A percentile compares a stretch with the other conserved stretches of the same genome.
These are phyloP conservation scores for Pleodorina starrii DNA, from an alignment of 139 green algal genomes.

Conservation along the genomic window DNA sequence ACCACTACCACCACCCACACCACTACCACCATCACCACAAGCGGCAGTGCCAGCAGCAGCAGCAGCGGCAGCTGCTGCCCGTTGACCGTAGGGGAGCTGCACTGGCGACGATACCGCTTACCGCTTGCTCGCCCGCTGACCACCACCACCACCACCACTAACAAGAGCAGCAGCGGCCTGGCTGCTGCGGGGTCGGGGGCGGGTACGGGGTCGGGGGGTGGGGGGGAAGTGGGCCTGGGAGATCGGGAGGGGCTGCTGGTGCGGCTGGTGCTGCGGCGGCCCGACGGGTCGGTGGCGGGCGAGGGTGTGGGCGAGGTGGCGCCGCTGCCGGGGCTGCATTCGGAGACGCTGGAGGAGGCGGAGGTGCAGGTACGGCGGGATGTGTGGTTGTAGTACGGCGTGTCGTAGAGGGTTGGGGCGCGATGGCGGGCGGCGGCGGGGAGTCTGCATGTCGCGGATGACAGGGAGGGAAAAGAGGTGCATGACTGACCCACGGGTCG, in stretches of 20 bases:
- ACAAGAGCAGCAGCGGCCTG: background rate
- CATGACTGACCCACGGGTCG: background rate
- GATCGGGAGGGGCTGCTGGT: constrained; percentile 69
- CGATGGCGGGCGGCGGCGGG: no score
- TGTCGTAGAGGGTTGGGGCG: background rate
- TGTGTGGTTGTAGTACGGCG: background rate
- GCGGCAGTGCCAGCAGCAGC: background rate
- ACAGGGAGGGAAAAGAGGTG: background rate
- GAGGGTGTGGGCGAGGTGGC: constrained; percentile 83
- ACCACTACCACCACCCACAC: no score
- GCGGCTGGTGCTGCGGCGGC: constrained; percentile 44
- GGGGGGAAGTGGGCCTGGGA: constrained; percentile 57
- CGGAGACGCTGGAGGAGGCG: constrained; percentile 77
- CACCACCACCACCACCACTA: constrained; percentile 32
- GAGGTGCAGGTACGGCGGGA: constrained; percentile 71
- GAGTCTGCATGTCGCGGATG: no score
- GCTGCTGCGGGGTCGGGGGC: background rate
- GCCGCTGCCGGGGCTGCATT: constrained; percentile 91
- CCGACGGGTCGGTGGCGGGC: constrained; percentile 7
- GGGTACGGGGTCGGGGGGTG: background rate
- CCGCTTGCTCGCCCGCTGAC: constrained; percentile 78
- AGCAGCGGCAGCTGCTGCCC: background rate
- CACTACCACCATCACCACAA: background rate
- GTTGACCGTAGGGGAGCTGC: background rate
- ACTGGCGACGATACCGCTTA: constrained; percentile 67